Evolutionary conservation across 1,284 basidiomycete genomes (phyloP), one percentile per base, ranked within the genome.

Genomic region (Cystobasidiaceae sp.): DNA sequence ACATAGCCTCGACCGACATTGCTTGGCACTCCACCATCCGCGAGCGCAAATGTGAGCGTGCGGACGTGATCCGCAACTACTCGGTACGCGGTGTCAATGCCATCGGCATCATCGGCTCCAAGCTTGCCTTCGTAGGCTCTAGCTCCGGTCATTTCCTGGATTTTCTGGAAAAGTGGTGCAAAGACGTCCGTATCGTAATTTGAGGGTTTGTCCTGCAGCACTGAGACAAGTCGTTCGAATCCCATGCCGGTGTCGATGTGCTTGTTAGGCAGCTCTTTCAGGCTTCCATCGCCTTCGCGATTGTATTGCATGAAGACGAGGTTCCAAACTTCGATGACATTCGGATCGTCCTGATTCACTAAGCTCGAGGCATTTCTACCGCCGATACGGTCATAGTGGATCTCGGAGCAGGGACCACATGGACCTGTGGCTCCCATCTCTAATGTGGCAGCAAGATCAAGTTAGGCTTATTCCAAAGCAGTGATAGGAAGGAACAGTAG

Each of bases 291-390:
- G 44, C 86, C 83, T 78, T 97, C 94, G 43, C 94, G 88, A 78
- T 98, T 98, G 81, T 89, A 98, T 74, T 97, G 93, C 75, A 98
- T 97, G 78, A 97, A 98, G 65, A 98, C 94, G 77, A 96, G 96
- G 81, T 98, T 98, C 94, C 94, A 98, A 73, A 98, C 93, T 79
- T 98, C 96, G 68, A 98, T 83, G 4, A 98, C 94, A 72, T 93
- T 85, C 4, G 94, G 90, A 75, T 98, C 93, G 76, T 97, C 92
- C 74, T 87, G 83, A 78, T 97, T 97, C 74, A 98, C 93, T 57
- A 96, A 85, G 73, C 87, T 81, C 4, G 93, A 84, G 46, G 93
- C 94, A 74, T 97, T 90, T 57, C 94, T 85, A 37, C 88, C 89
- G 46, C 94, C 94, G 73, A 98, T 92, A 48, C 93, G 86, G 78